Conservation (phyloP, 257 asterid species). For the Rhazya stricta region DNA sequence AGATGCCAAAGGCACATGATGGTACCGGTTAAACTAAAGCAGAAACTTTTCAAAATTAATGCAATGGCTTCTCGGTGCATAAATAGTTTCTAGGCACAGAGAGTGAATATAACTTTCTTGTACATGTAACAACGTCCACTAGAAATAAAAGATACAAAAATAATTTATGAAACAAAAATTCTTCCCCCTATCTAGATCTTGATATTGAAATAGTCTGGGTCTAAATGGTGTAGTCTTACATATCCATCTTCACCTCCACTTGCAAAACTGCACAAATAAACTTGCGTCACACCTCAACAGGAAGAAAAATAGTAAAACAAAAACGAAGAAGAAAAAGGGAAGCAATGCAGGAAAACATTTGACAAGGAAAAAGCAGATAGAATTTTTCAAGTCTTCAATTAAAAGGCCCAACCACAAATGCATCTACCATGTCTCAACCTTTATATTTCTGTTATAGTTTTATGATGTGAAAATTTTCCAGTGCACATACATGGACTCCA, state of each 20-base stretch:
- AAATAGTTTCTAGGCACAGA: neutral
- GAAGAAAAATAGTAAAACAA: neutral
- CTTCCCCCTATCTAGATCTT: conserved; percentile 37
- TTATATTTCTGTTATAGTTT: neutral
- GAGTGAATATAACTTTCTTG: neutral
- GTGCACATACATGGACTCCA: neutral
- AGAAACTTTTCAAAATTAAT: neutral
- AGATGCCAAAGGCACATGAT: no score
- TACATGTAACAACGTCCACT: neutral
- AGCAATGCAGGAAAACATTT: neutral
- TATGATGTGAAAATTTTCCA: no score
- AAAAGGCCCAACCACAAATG: neutral
- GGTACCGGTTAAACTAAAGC: neutral
- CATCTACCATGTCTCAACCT: neutral
- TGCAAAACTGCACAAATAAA: conserved; percentile 49
- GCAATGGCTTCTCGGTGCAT: neutral
- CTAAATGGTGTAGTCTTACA: conserved; percentile 84
- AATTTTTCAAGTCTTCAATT: neutral
- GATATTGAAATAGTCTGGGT: conserved; percentile 76
- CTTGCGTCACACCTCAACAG: neutral
- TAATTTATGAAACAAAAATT: neutral
- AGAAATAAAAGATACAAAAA: neutral
- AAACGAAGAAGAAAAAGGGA: no score
- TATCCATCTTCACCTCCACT: conserved; percentile 98
- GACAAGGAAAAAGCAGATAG: neutral